phyloP scores from a whole-genome alignment of 164 flowering plant species.

The Litsea cubeba region DNA sequence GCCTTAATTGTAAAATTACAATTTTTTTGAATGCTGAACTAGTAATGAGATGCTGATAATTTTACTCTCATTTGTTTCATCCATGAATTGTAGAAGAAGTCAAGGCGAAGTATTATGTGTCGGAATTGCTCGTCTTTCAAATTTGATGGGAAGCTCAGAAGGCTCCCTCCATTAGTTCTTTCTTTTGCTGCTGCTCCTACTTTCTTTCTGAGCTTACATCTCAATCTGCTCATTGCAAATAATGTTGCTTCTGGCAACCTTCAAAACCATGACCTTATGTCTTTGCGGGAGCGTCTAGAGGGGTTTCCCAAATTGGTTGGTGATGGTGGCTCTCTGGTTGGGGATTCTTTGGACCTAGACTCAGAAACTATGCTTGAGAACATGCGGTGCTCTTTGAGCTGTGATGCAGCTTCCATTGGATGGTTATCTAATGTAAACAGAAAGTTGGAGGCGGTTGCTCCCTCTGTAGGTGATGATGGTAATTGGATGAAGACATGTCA shows the following conservation, averaged over 20 bases:
- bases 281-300: conserved; percentile 21
- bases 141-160: conserved; percentile 26
- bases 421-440: conserved; percentile 15
- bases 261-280: conserved; percentile 22
- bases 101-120: conserved; percentile 26
- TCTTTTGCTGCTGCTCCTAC: conserved; percentile 67
- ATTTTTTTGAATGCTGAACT: no score
- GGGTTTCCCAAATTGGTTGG: conserved; percentile 14
- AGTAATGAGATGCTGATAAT: background rate
- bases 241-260: conserved; percentile 35
- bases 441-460: conserved; percentile 14
- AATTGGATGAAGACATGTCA: conserved; percentile 15
- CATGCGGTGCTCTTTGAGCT: conserved; percentile 8
- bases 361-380: conserved; percentile 7
- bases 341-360: conserved; percentile 16
- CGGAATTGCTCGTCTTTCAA: conserved; percentile 14
- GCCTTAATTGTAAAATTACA: background rate
- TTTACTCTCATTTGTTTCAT: conserved; percentile 7
- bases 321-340: conserved; percentile 18
- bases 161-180: conserved; percentile 51
- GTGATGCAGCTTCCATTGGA: conserved; percentile 19
- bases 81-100: conserved; percentile 36
- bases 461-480: conserved; percentile 12
- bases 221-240: conserved; percentile 63
- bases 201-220: conserved; percentile 63